Evolutionary conservation across 345 rosid genomes (phyloP), one percentile per base, ranked within the genome.

Genomic region (Microcos paniculata): DNA sequence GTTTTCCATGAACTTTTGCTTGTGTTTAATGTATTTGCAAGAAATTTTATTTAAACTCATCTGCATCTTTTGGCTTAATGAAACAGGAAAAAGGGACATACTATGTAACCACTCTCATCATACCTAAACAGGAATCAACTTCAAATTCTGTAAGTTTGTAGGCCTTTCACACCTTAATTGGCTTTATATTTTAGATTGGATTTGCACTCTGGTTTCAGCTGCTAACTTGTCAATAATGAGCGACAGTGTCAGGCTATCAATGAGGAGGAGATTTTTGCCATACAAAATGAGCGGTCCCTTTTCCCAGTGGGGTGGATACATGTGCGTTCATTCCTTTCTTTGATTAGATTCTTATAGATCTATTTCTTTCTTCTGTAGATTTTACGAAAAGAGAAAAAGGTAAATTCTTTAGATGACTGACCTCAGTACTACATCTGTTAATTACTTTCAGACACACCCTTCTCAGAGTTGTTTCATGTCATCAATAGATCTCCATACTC

Each of bases 401-500:
- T 48, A 63, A n/a, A 46, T 49, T 70, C 19, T 19, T 28, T 26
- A 62, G 42, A 31, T 49, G 30, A 40, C 72, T 75, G 51, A 53
- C 33, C n/a, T 55, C 24, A 5, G 46, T 19, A 14, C 35, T 18
- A 69, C 1, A 13, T 57, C 64, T 74, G 49, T 61, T 77, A 49
- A 46, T 12, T 56, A 21, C 85, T 80, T 82, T 64, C 91, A 94
- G 98, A 94, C 97, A 52, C 98, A 94, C 84, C 98, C 98, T 80
- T 87, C 97, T 80, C 98, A 94, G 77, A 87, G 88, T 75, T 94
- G 98, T 82, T 94, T 94, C 89, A 84, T 92, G 96, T 94, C 98
- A 78, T 90, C 97, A 6, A 77, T 90, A 56, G 98, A 94, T 84
- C 87, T 94, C 83, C 98, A 94, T 79, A 94, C 98, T 38, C 98